Evolutionary conservation across 2,329 filamentous ascomycete species (phyloP).

Genomic region (Talaromyces sp.): DNA sequence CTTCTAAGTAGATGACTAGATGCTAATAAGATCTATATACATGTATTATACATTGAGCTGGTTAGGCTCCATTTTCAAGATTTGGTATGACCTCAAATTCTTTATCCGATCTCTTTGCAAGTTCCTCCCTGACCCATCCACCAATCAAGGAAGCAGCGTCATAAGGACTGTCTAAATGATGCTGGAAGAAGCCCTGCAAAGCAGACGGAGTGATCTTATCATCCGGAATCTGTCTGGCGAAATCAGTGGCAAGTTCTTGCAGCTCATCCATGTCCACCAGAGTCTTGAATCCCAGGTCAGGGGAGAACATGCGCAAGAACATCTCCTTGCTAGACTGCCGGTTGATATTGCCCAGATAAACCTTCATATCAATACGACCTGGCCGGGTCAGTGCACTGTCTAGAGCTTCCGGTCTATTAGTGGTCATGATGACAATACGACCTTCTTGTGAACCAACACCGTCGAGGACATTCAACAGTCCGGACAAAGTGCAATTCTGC

Average conservation of each 20-base stretch:
- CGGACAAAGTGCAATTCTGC: constrained; percentile 61
- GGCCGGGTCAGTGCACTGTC: constrained; percentile 73
- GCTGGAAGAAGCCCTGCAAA: constrained; percentile 54
- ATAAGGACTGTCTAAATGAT: constrained; percentile 50
- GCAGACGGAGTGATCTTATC: constrained; percentile 53
- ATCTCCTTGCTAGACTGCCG: constrained; percentile 39
- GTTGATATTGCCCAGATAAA: constrained; percentile 54
- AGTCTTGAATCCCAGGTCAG: constrained; percentile 23
- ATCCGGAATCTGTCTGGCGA: constrained; percentile 49
- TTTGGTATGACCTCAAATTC: constrained; percentile 15
- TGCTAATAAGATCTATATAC: background rate
- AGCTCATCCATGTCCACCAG: constrained; percentile 30
- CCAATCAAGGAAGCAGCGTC: constrained; percentile 46
- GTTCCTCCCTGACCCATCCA: constrained; percentile 43
- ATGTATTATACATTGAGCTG: background rate
- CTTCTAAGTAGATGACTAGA: background rate
- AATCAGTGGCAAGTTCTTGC: constrained; percentile 44
- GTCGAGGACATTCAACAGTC: constrained; percentile 79
- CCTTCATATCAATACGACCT: constrained; percentile 64
- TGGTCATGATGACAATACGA: constrained; percentile 78
- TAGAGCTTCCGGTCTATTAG: constrained; percentile 70
- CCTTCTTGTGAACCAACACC: constrained; percentile 78
- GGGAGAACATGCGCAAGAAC: constrained; percentile 32
- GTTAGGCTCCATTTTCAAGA: background rate
- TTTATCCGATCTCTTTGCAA: constrained; percentile 24